Evolutionary conservation across 805 yeast species (phyloP).

Genomic region (Candida nanaspora): DNA sequence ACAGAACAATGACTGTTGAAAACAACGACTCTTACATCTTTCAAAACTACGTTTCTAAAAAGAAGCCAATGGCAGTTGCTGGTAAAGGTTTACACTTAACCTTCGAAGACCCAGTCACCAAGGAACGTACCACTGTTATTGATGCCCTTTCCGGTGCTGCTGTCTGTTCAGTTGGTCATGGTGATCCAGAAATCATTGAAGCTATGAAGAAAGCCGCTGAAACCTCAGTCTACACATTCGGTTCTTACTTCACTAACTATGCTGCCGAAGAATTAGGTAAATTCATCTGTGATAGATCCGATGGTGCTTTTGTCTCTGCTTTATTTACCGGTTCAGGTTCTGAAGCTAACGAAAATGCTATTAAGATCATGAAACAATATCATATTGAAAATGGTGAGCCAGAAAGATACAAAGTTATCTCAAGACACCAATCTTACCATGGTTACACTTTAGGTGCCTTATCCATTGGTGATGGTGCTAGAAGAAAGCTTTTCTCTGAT

Average conservation of each 20-base stretch:
- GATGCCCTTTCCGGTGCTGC: conserved; percentile 51
- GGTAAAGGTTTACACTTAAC: conserved; percentile 36
- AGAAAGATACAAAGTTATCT: conserved; percentile 32
- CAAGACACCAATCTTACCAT: conserved; percentile 39
- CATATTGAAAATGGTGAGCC: conserved; percentile 35
- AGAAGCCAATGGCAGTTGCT: conserved; percentile 28
- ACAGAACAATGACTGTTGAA: conserved; percentile 22
- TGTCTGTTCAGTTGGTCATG: conserved; percentile 40
- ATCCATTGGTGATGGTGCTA: conserved; percentile 30
- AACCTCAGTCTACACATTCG: conserved; percentile 30
- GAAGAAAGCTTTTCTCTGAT: conserved; percentile 27
- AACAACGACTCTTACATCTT: conserved; percentile 26
- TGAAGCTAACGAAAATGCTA: conserved; percentile 75
- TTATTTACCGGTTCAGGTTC: conserved; percentile 63
- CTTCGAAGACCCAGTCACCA: conserved; percentile 35
- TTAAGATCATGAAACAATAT: conserved; percentile 57
- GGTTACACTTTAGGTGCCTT: conserved; percentile 42
- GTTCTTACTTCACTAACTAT: conserved; percentile 26
- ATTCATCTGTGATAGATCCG: conserved; percentile 31
- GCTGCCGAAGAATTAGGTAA: conserved; percentile 36
- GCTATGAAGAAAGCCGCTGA: conserved; percentile 32
- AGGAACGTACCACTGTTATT: conserved; percentile 24
- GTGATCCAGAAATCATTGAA: conserved; percentile 31
- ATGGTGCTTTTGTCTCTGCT: conserved; percentile 31
- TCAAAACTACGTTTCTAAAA: conserved; percentile 31